Conservation (phyloP, 441 rosid genomes). For the Erodium chrysanthum region DNA sequence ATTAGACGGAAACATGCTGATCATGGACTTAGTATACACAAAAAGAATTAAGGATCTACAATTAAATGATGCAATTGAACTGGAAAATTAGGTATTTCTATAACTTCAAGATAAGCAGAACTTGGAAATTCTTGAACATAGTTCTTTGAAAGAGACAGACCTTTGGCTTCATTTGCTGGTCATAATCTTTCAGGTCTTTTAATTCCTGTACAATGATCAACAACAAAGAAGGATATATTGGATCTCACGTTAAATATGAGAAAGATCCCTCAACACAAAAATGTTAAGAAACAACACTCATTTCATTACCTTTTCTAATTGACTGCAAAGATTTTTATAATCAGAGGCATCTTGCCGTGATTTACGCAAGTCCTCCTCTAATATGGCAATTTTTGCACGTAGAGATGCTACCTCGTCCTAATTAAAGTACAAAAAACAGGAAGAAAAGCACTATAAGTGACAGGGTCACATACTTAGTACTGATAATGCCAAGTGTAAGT, state of each 20-base stretch:
- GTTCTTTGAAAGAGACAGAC: constrained; percentile 25
- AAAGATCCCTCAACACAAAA: constrained; percentile 10
- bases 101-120: neutral
- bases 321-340: constrained; percentile 38
- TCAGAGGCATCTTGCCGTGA: constrained; percentile 62
- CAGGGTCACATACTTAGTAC: neutral
- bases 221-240: constrained; percentile 2
- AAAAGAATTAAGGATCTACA: neutral
- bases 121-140: constrained; percentile 9
- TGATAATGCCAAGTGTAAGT: neutral
- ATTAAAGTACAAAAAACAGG: constrained; percentile 18
- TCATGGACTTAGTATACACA: neutral
- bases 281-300: constrained; percentile 11
- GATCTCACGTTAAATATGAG: constrained; percentile 7
- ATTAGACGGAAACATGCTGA: constrained; percentile 8
- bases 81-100: constrained; percentile 2
- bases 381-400: constrained; percentile 45
- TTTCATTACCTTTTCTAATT: constrained; percentile 61
- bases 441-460: constrained; percentile 11
- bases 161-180: constrained; percentile 88
- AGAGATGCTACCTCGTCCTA: constrained; percentile 69
- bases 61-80: neutral
- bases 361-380: constrained; percentile 80
- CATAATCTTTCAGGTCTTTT: constrained; percentile 70
- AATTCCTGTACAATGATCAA: constrained; percentile 48